Evolutionary conservation across 2,329 filamentous ascomycete genomes (phyloP).

Genomic region (Leptographium galeiforme): DNA sequence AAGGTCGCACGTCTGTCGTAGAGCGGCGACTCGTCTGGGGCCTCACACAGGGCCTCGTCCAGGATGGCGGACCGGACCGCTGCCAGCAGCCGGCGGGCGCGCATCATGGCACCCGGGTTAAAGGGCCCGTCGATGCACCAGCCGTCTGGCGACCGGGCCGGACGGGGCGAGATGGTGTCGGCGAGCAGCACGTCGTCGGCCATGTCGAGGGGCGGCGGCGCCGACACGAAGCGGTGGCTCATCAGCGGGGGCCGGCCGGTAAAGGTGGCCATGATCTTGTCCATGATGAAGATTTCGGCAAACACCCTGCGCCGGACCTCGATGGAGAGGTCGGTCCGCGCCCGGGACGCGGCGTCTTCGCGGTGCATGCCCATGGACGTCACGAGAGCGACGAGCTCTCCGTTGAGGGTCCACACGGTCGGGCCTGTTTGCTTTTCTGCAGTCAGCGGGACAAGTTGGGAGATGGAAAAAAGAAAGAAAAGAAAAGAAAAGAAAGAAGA

Average conservation of each 20-base stretch:
- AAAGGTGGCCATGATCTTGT: not conserved
- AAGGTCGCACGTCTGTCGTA: not conserved
- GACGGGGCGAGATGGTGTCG: not conserved
- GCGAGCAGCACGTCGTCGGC: not conserved
- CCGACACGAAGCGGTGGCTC: not conserved
- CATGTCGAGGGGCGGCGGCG: not conserved
- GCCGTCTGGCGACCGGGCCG: not conserved
- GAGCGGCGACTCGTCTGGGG: not conserved
- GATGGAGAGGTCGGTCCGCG: not conserved
- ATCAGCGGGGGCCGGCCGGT: not conserved
- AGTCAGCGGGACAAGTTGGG: too few species aligned
- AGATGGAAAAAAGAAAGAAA: too few species aligned
- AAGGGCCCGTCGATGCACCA: not conserved
- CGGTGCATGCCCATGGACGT: not conserved
- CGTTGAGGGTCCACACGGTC: not conserved
- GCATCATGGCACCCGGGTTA: not conserved
- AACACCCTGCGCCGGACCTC: not conserved
- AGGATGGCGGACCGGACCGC: not conserved
- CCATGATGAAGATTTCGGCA: not conserved
- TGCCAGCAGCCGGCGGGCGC: not conserved
- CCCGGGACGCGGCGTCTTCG: not conserved
- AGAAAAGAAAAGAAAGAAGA: too few species aligned
- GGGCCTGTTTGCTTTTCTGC: not conserved
- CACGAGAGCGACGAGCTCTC: not conserved
- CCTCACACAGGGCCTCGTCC: not conserved